Evolutionary conservation across 2,329 filamentous ascomycete species (phyloP).

Genomic region (Thielaviopsis punctulata): DNA sequence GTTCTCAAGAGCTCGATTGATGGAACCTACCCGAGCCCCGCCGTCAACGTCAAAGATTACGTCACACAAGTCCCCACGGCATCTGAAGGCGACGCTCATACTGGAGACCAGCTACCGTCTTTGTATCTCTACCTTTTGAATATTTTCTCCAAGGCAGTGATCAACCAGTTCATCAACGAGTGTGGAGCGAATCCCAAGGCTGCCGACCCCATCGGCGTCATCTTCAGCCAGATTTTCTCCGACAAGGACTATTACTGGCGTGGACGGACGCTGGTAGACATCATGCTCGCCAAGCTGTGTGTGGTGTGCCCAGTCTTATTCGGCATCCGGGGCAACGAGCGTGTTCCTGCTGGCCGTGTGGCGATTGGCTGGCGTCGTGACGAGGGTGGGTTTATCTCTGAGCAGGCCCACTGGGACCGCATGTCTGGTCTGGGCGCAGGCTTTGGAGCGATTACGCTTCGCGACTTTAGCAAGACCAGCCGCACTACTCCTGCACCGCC

Average conservation of each 20-base stretch:
- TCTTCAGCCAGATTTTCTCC: conserved; percentile 59
- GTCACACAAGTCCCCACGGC: conserved; percentile 29
- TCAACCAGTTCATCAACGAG: conserved; percentile 53
- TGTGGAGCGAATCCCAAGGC: conserved; percentile 44
- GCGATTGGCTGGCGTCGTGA: conserved; percentile 60
- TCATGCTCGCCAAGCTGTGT: conserved; percentile 73
- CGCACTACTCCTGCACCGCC: conserved; percentile 62
- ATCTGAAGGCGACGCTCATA: conserved; percentile 30
- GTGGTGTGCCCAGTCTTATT: conserved; percentile 71
- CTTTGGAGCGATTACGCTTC: conserved; percentile 65
- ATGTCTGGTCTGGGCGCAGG: conserved; percentile 75
- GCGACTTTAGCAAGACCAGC: conserved; percentile 58
- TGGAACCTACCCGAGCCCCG: conserved; percentile 24
- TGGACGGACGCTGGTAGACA: conserved; percentile 54
- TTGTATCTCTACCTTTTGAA: conserved; percentile 62
- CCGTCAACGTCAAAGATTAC: conserved; percentile 38
- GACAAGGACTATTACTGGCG: conserved; percentile 48
- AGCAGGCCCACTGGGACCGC: conserved; percentile 60
- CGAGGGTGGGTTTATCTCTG: conserved; percentile 40
- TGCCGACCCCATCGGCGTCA: conserved; percentile 65
- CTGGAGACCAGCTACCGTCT: conserved; percentile 39
- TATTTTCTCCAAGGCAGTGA: conserved; percentile 54
- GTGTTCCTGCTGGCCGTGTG: conserved; percentile 46
- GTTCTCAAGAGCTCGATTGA: conserved; percentile 31
- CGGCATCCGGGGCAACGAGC: conserved; percentile 61